Conservation (phyloP, 2,329 filamentous ascomycete genomes). For the Lachnellula willkommii region DNA sequence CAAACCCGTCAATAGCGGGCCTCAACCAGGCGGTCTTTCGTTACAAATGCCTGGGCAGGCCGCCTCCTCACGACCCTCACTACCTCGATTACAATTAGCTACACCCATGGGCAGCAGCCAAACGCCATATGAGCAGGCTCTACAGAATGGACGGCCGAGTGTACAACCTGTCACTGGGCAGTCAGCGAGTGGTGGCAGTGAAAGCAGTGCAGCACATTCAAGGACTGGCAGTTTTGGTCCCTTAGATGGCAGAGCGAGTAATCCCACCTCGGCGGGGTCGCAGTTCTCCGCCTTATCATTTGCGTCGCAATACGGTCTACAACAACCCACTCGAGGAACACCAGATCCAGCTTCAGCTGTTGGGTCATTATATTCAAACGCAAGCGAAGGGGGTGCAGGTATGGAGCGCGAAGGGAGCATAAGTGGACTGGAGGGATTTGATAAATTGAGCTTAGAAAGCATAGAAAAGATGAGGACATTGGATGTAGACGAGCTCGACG, state of each 20-base stretch:
- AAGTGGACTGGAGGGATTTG: constrained; percentile 70
- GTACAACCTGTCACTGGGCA: constrained; percentile 48
- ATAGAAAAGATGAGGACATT: constrained; percentile 76
- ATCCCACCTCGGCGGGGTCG: constrained; percentile 81
- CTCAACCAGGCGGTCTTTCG: constrained; percentile 20
- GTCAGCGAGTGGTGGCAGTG: constrained; percentile 72
- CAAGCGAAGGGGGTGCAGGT: constrained; percentile 64
- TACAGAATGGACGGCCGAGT: constrained; percentile 31
- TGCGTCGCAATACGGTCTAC: constrained; percentile 65
- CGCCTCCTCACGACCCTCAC: constrained; percentile 45
- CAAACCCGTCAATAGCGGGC: constrained; percentile 56
- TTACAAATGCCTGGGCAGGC: constrained; percentile 25
- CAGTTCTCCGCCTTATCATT: constrained; percentile 81
- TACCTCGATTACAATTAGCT: constrained; percentile 76
- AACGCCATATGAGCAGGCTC: constrained; percentile 62
- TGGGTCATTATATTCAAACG: constrained; percentile 76
- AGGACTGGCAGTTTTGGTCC: constrained; percentile 79
- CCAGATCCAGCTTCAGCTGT: constrained; percentile 86
- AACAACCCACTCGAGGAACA: constrained; percentile 58
- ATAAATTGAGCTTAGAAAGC: constrained; percentile 63
- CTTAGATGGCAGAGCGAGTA: constrained; percentile 69
- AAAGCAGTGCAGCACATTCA: constrained; percentile 73
- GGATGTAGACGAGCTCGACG: constrained; percentile 91
- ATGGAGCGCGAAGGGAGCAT: constrained; percentile 83
- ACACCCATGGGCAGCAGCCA: constrained; percentile 81